phyloP scores from a whole-genome alignment of 225 moss, liverwort and hornwort genomes.

The Pseudoscleropodium purum region DNA sequence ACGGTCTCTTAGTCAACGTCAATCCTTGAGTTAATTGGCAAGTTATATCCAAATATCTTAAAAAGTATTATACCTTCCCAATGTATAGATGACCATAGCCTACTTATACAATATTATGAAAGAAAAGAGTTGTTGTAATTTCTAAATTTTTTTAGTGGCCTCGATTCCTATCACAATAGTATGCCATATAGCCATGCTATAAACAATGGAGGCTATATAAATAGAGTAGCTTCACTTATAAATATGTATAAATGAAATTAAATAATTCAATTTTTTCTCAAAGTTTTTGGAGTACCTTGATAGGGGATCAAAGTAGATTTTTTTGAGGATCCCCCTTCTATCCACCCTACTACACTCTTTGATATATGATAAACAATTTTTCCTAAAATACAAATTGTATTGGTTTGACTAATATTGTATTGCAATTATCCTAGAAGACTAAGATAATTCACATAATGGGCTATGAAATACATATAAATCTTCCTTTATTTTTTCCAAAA shows the following conservation, averaged over 20 bases:
- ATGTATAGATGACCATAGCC: too few species aligned
- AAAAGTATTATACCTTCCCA: not conserved
- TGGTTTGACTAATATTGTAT: not conserved
- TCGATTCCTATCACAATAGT: not conserved
- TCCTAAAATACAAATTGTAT: not conserved
- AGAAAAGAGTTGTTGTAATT: not conserved
- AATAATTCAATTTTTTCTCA: not conserved
- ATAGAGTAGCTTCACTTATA: not conserved
- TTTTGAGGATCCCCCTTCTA: accelerated
- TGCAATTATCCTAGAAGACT: not conserved
- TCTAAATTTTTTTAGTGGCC: accelerated
- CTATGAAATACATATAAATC: not conserved
- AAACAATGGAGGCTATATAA: not conserved
- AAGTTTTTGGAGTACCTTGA: not conserved
- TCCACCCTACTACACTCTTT: not conserved
- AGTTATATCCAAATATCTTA: accelerated
- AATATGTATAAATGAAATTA: not conserved
- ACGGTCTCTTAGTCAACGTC: accelerated
- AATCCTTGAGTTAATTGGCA: not conserved
- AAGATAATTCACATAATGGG: not conserved
- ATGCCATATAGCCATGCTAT: not conserved
- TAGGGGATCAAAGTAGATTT: not conserved
- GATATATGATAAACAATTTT: not conserved
- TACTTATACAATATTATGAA: not conserved
- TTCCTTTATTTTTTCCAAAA: not conserved